Conservation (phyloP, 129 eudicot genomes). For the Cynara cardunculus region DNA sequence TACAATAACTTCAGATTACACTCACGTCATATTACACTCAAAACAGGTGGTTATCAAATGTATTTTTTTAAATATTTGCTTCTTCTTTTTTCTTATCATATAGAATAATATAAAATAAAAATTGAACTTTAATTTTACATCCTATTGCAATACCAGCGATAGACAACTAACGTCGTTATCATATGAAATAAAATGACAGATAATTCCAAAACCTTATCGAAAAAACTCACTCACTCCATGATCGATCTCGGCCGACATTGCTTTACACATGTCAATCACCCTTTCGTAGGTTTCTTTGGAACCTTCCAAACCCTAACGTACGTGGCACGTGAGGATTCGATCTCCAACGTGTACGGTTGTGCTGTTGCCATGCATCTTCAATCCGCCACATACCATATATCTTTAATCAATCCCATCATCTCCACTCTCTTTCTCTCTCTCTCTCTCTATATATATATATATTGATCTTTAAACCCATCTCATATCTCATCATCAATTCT, state of each 20-base stretch:
- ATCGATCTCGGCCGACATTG: not conserved
- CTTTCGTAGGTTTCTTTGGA: not conserved
- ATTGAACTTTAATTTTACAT: too few relatives aligned
- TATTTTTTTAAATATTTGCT: too few relatives aligned
- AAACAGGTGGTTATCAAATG: too few relatives aligned
- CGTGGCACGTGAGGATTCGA: not conserved
- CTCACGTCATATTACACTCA: too few relatives aligned
- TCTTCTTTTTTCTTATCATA: too few relatives aligned
- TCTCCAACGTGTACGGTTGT: not conserved
- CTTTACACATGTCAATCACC: not conserved
- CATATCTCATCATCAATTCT: constrained; percentile 15
- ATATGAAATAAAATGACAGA: too few relatives aligned
- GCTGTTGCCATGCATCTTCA: not conserved
- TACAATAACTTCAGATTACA: too few relatives aligned
- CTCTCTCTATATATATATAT: too few relatives aligned
- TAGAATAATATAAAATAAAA: too few relatives aligned
- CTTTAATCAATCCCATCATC: too few relatives aligned
- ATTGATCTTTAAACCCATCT: constrained; percentile 5
- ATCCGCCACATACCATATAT: not conserved
- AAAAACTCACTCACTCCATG: not conserved
- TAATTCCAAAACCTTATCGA: not conserved
- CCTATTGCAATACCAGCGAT: too few relatives aligned
- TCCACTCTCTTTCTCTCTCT: not conserved
- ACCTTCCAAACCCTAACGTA: not conserved
- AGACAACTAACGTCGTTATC: not conserved